These are phyloP conservation scores for Hyaloperonospora arabidopsidis DNA, from an alignment of 352 stramenopile species.

Conservation along the genomic window DNA sequence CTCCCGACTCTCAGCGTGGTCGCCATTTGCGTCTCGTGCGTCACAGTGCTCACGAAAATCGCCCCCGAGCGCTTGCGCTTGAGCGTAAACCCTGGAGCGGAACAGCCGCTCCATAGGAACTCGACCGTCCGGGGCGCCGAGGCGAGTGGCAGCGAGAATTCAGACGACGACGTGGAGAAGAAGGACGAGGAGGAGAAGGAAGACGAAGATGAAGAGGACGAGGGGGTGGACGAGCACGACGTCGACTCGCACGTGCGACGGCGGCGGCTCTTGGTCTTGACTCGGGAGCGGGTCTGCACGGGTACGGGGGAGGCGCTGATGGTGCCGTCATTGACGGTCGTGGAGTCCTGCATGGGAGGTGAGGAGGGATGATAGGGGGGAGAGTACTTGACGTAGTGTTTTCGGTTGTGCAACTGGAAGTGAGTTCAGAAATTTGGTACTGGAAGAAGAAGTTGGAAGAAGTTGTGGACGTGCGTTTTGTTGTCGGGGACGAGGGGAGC, in stretches of 20 bases:
- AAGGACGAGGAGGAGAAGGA: slow-evolving; percentile 7
- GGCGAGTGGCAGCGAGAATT: slow-evolving; percentile 13
- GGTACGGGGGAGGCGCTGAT: background rate
- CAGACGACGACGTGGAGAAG: slow-evolving; percentile 5
- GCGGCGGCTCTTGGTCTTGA: slow-evolving; percentile 1
- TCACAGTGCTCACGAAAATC: slow-evolving; percentile 63
- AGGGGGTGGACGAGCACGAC: background rate
- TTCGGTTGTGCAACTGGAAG: too few relatives aligned
- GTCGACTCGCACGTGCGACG: background rate
- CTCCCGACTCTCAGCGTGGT: slow-evolving; percentile 52
- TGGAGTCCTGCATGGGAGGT: too few relatives aligned
- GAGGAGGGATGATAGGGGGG: too few relatives aligned
- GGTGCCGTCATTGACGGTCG: background rate
- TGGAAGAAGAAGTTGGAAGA: too few relatives aligned
- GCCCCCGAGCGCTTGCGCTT: slow-evolving; percentile 65
- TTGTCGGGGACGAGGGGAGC: too few relatives aligned
- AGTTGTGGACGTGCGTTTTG: too few relatives aligned
- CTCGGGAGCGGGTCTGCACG: background rate
- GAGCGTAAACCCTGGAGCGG: slow-evolving; percentile 58
- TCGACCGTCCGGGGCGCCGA: slow-evolving; percentile 47
- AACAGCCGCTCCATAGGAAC: slow-evolving; percentile 55
- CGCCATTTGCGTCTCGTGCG: slow-evolving; percentile 16
- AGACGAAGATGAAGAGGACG: slow-evolving; percentile 2
- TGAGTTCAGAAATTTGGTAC: too few relatives aligned
- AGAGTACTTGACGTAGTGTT: too few relatives aligned